phyloP scores from a whole-genome alignment of 2,329 filamentous ascomycete genomes.

The Xylaria hypoxylon region DNA sequence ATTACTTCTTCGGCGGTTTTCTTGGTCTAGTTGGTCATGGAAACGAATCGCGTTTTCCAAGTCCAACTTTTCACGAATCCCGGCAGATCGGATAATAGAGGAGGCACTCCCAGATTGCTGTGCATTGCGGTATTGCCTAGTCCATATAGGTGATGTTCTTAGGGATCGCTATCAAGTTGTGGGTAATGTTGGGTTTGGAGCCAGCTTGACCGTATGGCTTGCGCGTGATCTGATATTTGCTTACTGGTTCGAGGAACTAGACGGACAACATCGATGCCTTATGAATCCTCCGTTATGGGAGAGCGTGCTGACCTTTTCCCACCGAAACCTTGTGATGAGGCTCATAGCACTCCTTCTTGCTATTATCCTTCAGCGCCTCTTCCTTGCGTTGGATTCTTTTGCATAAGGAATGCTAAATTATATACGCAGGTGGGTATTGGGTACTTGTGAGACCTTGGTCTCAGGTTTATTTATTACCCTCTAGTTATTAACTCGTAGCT shows the following conservation, averaged over 20 bases:
- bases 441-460: no score
- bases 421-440: constrained; percentile 57
- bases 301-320: constrained; percentile 55
- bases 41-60: constrained; percentile 38
- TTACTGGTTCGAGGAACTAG: constrained; percentile 47
- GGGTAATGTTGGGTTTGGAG: constrained; percentile 44
- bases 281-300: constrained; percentile 58
- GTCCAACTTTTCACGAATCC: constrained; percentile 26
- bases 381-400: constrained; percentile 60
- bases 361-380: constrained; percentile 54
- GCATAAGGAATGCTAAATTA: constrained; percentile 58
- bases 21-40: constrained; percentile 29
- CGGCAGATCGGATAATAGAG: constrained; percentile 27
- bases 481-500: no score
- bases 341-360: constrained; percentile 53
- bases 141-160: constrained; percentile 32
- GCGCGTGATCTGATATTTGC: constrained; percentile 37
- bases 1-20: constrained; percentile 26
- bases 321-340: constrained; percentile 54
- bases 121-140: constrained; percentile 36
- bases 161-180: constrained; percentile 43
- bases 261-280: constrained; percentile 53
- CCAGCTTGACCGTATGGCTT: constrained; percentile 44
- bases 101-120: constrained; percentile 31
- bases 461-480: not conserved